Evolutionary conservation across 768 basidiomycete species (phyloP).

Genomic region (Boletus sp.): DNA sequence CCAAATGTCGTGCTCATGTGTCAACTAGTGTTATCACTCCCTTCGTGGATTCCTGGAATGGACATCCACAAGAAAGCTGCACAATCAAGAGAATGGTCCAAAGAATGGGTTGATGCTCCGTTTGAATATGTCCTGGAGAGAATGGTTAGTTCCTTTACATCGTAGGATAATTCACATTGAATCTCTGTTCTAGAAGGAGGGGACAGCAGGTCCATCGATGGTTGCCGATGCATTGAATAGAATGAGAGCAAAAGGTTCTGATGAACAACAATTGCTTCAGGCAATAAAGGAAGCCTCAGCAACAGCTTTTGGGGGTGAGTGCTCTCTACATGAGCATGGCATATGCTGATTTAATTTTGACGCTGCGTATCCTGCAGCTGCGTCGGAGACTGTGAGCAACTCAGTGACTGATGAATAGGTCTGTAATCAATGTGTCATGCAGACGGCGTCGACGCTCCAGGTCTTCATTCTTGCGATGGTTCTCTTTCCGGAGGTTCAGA

Average conservation of each 20-base stretch:
- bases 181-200: constrained; percentile 5
- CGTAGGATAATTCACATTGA: not conserved
- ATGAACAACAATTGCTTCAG: not conserved
- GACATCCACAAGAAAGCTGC: constrained; percentile 26
- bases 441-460: constrained; percentile 28
- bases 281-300: constrained; percentile 20
- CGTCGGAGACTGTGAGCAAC: constrained; percentile 17
- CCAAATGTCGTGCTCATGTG: constrained; percentile 8
- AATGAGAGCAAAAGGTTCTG: constrained; percentile 1
- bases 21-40: constrained; percentile 24
- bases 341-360: not conserved
- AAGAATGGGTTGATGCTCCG: constrained; percentile 19
- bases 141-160: constrained; percentile 8
- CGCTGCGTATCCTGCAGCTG: constrained; percentile 2
- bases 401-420: not conserved
- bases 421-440: not conserved
- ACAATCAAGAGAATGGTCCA: constrained; percentile 17
- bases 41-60: constrained; percentile 31
- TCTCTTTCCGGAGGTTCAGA: constrained; percentile 28
- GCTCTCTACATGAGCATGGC: not conserved
- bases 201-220: constrained; percentile 15
- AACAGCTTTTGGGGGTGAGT: constrained; percentile 21
- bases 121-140: constrained; percentile 15
- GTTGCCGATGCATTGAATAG: constrained; percentile 13
- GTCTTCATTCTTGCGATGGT: constrained; percentile 38